A percentile compares a stretch with the other conserved stretches of the same genome.
phyloP scores from a whole-genome alignment of 768 basidiomycete genomes.

The Phylloporus sp. region DNA sequence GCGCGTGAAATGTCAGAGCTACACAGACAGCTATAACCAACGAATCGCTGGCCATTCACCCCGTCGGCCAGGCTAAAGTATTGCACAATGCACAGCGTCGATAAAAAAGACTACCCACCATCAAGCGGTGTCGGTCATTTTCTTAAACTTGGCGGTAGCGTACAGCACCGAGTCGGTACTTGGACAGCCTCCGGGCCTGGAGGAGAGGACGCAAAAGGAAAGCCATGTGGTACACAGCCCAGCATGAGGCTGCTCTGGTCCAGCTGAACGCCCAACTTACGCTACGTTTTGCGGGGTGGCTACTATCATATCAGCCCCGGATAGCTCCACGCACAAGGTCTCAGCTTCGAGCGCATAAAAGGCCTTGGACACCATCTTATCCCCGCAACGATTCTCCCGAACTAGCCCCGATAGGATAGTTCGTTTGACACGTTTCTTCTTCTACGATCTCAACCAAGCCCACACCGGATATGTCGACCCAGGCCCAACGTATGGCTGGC shows the following conservation, averaged over 20 bases:
- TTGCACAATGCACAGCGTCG: too few species aligned
- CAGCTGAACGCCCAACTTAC: not conserved
- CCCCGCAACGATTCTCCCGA: not conserved
- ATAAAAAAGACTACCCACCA: too few species aligned
- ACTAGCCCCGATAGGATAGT: conserved; percentile 1
- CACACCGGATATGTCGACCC: conserved; percentile 21
- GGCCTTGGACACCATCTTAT: not conserved
- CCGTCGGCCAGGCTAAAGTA: too few species aligned
- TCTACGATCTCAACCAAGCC: not conserved
- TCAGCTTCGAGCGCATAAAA: not conserved
- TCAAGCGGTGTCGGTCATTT: too few species aligned
- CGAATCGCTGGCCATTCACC: too few species aligned
- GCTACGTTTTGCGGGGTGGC: not conserved
- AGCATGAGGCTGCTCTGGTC: not conserved
- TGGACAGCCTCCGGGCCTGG: not conserved
- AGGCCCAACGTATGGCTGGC: conserved; percentile 9
- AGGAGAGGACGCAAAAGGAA: not conserved
- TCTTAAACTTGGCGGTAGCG: too few species aligned
- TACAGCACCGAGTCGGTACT: too few species aligned
- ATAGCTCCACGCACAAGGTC: not conserved
- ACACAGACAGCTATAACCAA: not conserved
- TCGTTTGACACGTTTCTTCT: not conserved
- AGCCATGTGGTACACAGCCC: not conserved
- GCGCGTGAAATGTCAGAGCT: not conserved
- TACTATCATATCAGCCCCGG: not conserved